Evolutionary conservation across 208 protist genomes (phyloP).

Genomic region (Leishmania arabica): DNA sequence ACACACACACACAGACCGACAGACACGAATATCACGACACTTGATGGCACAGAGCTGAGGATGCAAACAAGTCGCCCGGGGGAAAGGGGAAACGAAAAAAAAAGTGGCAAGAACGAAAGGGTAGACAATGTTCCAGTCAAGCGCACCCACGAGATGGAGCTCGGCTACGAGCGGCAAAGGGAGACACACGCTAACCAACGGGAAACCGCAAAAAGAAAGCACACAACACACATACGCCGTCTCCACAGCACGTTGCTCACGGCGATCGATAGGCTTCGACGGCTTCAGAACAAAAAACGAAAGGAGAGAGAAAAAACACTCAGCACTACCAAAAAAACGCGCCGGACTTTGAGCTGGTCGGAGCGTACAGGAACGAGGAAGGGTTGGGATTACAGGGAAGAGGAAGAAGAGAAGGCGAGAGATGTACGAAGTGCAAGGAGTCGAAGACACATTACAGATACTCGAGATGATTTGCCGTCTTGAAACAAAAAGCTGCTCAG

Average conservation of each 20-base stretch:
- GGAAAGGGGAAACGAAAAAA: not conserved
- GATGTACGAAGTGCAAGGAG: not conserved
- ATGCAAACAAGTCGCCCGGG: not conserved
- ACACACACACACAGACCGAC: not conserved
- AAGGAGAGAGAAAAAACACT: no score
- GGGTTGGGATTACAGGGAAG: not conserved
- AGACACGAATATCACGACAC: not conserved
- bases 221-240: not conserved
- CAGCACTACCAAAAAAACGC: no score
- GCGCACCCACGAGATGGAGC: no score
- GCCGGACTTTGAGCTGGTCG: not conserved
- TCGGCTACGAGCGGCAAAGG: not conserved
- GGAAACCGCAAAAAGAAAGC: not conserved
- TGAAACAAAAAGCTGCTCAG: not conserved
- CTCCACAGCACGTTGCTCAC: not conserved
- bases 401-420: not conserved
- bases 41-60: not conserved
- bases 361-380: not conserved
- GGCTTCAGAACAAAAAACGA: no score
- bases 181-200: not conserved
- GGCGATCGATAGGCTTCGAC: not conserved
- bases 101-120: no score
- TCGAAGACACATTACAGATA: not conserved
- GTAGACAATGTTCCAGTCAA: no score
- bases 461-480: not conserved